Base-by-base conservation (phyloP, 345 rosid species). In the Geranium rotundifolium region DNA sequence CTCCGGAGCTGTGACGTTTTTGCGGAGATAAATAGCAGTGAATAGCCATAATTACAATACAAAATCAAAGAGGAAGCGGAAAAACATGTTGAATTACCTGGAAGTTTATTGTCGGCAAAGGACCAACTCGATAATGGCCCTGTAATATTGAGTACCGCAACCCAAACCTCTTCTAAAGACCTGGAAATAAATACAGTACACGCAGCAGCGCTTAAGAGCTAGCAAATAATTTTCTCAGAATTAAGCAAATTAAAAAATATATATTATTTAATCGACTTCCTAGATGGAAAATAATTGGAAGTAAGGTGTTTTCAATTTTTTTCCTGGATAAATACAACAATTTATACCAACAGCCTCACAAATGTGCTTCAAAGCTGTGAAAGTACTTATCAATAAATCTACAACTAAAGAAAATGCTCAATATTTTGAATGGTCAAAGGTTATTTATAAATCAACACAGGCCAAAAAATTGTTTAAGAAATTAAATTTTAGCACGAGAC, bases 81-180 rank as follows among this genome's bases (percentile, higher is more conserved):
- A 18, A 29, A 54, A 54, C 57, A 27, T 58, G 19, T 56, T 29
- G 57, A 39, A 3, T 2, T 56, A 90, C 96, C 92, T 77, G 99
- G 85, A 73, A 80, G 83, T 67, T 60, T 77, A 18, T 81, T 75
- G 67, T 88, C 90, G 18, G 99, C 95, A 29, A 93, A 84, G 59
- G 99, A 93, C 99, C 99, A 93, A 71, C 80, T 76, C 12, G 95
- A 84, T 72, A 93, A 77, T 56, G 99, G 97, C 1, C 99, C 97
- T 0, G 96, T 90, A 68, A 93, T 80, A 75, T 93, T 93, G 58
- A 93, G 82, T 63, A 88, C 92, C 58, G 95, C 74, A 69, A 90
- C 96, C 96, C 97, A 93, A 18, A 93, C 83, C 77, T 93, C 97
- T 70, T 88, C 72, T 63, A 88, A 76, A 62, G 91, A 84, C 39